Evolutionary conservation across 139 green algal genomes (phyloP).

Genomic region (Diplosphaera chodatii): DNA sequence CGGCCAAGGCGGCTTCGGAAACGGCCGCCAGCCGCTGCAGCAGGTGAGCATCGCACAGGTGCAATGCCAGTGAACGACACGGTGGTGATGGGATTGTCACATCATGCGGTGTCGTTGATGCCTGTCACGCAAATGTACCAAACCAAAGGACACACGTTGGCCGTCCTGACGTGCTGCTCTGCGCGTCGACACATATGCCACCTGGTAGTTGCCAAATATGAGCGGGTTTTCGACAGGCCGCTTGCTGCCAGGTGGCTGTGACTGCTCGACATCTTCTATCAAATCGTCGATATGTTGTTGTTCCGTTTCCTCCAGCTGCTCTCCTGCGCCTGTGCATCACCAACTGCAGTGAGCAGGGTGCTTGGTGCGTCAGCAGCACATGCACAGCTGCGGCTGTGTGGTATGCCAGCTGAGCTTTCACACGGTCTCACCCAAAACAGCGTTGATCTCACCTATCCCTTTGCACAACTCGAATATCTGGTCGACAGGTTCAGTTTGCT

Average conservation of each 20-base stretch:
- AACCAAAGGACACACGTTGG: conserved; percentile 21
- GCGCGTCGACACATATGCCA: conserved; percentile 38
- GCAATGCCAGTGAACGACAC: too few species aligned
- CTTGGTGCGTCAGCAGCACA: too few species aligned
- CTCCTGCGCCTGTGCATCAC: neutral
- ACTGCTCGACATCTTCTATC: conserved; percentile 7
- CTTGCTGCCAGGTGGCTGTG: neutral
- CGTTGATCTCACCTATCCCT: too few species aligned
- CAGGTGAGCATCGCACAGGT: too few species aligned
- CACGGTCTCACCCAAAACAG: too few species aligned
- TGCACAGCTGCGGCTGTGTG: too few species aligned
- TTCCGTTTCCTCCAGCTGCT: neutral
- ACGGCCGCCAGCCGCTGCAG: conserved; percentile 52
- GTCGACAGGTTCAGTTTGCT: neutral
- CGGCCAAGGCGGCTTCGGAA: conserved; percentile 56
- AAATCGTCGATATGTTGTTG: conserved; percentile 5
- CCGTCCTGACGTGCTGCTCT: conserved; percentile 24
- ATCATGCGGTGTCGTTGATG: too few species aligned
- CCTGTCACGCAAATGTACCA: too few species aligned
- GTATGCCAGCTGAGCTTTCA: too few species aligned
- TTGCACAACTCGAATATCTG: neutral
- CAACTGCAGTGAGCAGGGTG: neutral
- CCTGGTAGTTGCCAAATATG: conserved; percentile 72
- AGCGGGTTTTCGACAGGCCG: conserved; percentile 56
- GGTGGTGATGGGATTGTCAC: too few species aligned